phyloP scores from a whole-genome alignment of 1,284 basidiomycete genomes.

The Cryptococcus hybrid region DNA sequence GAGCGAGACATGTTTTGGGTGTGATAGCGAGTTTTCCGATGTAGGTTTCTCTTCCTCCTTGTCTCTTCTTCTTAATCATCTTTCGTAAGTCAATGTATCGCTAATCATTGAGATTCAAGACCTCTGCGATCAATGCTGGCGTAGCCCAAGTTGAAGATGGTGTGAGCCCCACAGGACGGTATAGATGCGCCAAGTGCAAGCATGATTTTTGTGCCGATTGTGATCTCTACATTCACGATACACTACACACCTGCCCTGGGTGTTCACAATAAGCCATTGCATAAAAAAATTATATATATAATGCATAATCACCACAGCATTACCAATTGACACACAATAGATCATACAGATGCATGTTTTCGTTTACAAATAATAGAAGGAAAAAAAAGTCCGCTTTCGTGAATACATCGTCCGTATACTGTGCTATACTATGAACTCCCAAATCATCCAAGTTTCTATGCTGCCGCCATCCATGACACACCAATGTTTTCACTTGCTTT shows the following conservation, averaged over 20 bases:
- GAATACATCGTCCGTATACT: no score
- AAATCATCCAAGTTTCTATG: no score
- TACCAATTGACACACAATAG: neutral
- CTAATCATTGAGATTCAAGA: constrained; percentile 6
- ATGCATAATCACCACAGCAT: no score
- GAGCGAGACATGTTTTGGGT: constrained; percentile 63
- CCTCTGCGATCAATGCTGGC: constrained; percentile 29
- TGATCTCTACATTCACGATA: constrained; percentile 70
- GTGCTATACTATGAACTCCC: no score
- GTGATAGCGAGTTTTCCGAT: constrained; percentile 62
- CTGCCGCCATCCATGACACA: no score
- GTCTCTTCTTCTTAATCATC: neutral
- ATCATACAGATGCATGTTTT: neutral
- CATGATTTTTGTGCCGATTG: constrained; percentile 66
- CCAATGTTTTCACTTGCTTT: no score
- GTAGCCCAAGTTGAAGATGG: constrained; percentile 58
- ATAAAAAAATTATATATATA: no score
- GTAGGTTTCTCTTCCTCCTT: constrained; percentile 33
- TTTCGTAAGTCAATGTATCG: no score
- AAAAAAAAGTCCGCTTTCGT: no score
- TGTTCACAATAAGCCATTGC: constrained; percentile 20
- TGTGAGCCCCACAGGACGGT: constrained; percentile 73
- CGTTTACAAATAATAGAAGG: no score
- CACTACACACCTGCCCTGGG: constrained; percentile 67
- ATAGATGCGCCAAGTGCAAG: constrained; percentile 54